Evolutionary conservation across 768 basidiomycete genomes (phyloP), one percentile per base, ranked within the genome.

Genomic region (Calocybe cyanea): DNA sequence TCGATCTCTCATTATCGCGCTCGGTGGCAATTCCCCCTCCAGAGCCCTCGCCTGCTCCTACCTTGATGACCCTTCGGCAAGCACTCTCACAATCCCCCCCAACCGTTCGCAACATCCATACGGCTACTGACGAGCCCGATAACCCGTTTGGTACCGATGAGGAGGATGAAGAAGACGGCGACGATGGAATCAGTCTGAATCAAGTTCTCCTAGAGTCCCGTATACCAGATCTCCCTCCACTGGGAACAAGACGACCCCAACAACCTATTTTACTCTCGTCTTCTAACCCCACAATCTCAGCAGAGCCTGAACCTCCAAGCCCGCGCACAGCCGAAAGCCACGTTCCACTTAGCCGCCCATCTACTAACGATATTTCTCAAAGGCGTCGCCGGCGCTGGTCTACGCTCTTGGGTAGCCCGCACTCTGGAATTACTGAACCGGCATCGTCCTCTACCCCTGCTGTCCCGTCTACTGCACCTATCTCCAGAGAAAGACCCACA

Each of bases 141-240:
- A 67, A 67, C n/a, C 69, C 70, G 37, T 63, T 66, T 36, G 63
- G 65, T 23, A 65, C 63, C 21, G 77, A 71, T 43, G 73, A 61
- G 8, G 80, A 86, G 15, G 81, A 80, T 7, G 81, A 81, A 8
- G 84, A 80, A 7, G 82, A 80, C 18, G 77, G 73, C 17, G 73
- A 70, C 7, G 73, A 80, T 44, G 85, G 87, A 20, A 83, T 92
- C 30, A 83, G 80, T 20, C 74, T 92, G 33, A 81, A 75, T 0
- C 80, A 92, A 52, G 83, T 83, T 8, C 67, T 92, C 15, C 57
- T 86, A 43, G 89, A 92, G 67, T 90, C 88, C 53, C 81, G 89
- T 30, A 63, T 87, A 24, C 88, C 89, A 6, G 75, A 83, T 28
- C 58, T 87, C 11, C 86, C 89, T 13, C 88, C 88, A 14, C 68